These are phyloP conservation scores for Kodamaea lidongshanica DNA, from an alignment of 805 yeast genomes.

Conservation along the genomic window DNA sequence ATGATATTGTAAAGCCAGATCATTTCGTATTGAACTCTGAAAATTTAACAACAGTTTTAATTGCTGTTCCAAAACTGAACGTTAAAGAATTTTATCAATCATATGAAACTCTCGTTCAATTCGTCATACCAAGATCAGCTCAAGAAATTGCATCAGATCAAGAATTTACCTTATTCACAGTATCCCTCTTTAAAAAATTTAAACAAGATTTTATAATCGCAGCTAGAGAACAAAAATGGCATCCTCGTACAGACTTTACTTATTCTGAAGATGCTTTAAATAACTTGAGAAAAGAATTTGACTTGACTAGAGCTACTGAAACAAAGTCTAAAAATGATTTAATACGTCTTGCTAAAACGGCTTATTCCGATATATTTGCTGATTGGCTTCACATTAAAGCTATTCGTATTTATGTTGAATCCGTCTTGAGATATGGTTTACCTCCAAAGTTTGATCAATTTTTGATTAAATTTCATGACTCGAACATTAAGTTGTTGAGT, in stretches of 20 bases:
- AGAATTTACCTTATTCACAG: conserved; percentile 68
- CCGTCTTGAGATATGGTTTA: conserved; percentile 90
- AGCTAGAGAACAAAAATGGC: conserved; percentile 80
- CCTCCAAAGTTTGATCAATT: conserved; percentile 80
- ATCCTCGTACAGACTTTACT: conserved; percentile 80
- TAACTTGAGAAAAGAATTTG: conserved; percentile 71
- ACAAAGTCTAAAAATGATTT: conserved; percentile 67
- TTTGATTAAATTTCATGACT: conserved; percentile 40
- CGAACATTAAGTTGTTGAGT: conserved; percentile 30
- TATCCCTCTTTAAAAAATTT: conserved; percentile 79
- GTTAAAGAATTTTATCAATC: conserved; percentile 53
- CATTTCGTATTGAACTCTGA: conserved; percentile 85
- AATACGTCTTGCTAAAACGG: conserved; percentile 76
- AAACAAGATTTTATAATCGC: conserved; percentile 61
- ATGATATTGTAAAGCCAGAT: conserved; percentile 75
- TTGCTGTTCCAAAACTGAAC: conserved; percentile 76
- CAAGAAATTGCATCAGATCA: conserved; percentile 59
- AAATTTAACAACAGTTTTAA: conserved; percentile 74
- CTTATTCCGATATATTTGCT: conserved; percentile 80
- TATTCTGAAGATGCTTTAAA: conserved; percentile 74
- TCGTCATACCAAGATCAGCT: conserved; percentile 93
- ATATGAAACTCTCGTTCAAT: conserved; percentile 71
- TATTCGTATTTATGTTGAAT: conserved; percentile 83
- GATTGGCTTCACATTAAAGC: conserved; percentile 90
- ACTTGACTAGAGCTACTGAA: conserved; percentile 69